Conservation (phyloP, 192 early-diverging fungal genomes). For the Oehlia diaphana region DNA sequence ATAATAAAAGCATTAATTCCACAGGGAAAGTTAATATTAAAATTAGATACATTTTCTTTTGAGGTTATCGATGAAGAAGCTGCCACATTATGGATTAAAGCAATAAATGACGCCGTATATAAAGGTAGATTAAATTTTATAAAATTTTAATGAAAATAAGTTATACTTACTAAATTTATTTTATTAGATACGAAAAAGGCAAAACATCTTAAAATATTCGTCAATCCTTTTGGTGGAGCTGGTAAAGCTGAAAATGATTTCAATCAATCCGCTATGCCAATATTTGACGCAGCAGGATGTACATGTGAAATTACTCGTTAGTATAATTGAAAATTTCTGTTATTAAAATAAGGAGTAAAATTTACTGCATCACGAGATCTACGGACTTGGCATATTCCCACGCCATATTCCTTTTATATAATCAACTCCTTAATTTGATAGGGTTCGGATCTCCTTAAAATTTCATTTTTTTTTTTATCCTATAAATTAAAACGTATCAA, state of each 20-base stretch:
- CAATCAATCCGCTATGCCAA: slow-evolving; percentile 52
- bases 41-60: background rate
- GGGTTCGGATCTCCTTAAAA: background rate
- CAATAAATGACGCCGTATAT: background rate
- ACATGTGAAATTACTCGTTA: slow-evolving; percentile 50
- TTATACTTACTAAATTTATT: background rate
- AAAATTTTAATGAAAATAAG: background rate
- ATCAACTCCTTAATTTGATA: background rate
- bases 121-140: background rate
- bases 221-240: slow-evolving; percentile 77
- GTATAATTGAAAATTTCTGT: slow-evolving; percentile 31
- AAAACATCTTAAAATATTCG: slow-evolving; percentile 55
- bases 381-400: background rate
- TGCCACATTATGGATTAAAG: background rate
- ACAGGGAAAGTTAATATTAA: background rate
- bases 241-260: slow-evolving; percentile 62
- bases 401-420: background rate
- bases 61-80: background rate
- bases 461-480: too few species aligned
- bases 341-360: background rate
- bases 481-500: background rate
- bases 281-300: slow-evolving; percentile 64
- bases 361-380: background rate
- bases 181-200: slow-evolving; percentile 8
- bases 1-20: background rate